phyloP scores from a whole-genome alignment of 2,329 filamentous ascomycete genomes.

The Pseudogymnoascus sp. region DNA sequence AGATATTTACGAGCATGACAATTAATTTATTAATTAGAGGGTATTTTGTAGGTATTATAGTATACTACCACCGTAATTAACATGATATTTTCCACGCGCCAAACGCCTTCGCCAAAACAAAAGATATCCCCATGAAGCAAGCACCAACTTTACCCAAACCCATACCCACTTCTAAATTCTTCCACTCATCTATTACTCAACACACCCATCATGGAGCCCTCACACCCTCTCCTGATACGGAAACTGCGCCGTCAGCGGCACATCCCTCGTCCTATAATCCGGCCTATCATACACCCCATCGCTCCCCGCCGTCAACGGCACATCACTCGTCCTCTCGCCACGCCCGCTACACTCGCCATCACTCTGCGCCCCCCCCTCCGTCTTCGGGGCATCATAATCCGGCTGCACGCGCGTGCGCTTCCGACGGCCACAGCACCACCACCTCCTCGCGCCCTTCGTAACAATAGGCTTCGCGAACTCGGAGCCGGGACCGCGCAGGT shows the following conservation, averaged over 20 bases:
- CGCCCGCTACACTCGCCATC: background rate
- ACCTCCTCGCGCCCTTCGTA: background rate
- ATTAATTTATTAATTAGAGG: background rate
- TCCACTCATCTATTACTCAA: background rate
- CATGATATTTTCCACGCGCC: background rate
- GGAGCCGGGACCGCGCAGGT: slow-evolving; percentile 38
- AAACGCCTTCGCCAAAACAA: background rate
- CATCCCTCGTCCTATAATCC: background rate
- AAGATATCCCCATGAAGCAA: background rate
- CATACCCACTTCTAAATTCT: background rate
- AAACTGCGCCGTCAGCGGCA: background rate
- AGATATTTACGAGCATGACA: background rate
- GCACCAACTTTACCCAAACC: background rate
- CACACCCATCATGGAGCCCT: background rate
- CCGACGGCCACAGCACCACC: background rate
- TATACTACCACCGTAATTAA: background rate
- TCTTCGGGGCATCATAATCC: background rate
- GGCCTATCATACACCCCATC: background rate
- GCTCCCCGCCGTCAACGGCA: background rate
- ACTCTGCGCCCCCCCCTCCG: background rate
- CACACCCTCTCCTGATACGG: background rate
- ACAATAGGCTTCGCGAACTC: slow-evolving; percentile 34
- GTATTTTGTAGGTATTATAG: background rate
- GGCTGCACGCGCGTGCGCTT: background rate
- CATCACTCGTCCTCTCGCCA: background rate